Conservation (phyloP, 805 yeast genomes). For the Priceomyces medius region DNA sequence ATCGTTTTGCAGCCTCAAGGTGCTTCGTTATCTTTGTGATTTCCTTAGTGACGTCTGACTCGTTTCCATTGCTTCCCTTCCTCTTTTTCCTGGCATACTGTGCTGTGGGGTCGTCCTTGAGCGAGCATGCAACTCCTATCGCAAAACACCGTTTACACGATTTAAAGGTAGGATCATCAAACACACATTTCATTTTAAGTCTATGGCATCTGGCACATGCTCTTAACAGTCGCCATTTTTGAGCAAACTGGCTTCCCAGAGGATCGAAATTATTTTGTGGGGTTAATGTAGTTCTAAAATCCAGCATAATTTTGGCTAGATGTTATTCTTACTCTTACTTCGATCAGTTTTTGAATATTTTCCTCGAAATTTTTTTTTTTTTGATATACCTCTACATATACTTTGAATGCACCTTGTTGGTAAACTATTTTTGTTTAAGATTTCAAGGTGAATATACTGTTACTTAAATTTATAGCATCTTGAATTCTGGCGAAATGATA, state of each 20-base stretch:
- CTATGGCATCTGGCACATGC: constrained; percentile 60
- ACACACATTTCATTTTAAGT: constrained; percentile 52
- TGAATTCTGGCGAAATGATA: too few relatives aligned
- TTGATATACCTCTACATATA: too few relatives aligned
- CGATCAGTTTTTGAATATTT: too few relatives aligned
- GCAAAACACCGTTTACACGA: constrained; percentile 48
- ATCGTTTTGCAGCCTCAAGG: neutral
- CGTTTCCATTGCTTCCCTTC: constrained; percentile 15
- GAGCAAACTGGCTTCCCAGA: constrained; percentile 28
- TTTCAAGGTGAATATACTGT: too few relatives aligned
- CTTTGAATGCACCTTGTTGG: too few relatives aligned
- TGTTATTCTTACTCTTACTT: too few relatives aligned
- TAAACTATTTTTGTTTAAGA: too few relatives aligned
- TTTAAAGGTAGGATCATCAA: constrained; percentile 43
- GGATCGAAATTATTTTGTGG: neutral
- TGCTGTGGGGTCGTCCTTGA: constrained; percentile 53
- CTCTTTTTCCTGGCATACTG: constrained; percentile 35
- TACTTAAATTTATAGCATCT: too few relatives aligned
- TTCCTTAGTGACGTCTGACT: constrained; percentile 11
- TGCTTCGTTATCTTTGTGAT: constrained; percentile 8
- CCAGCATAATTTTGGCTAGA: too few relatives aligned
- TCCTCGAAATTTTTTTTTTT: too few relatives aligned
- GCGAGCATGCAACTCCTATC: constrained; percentile 46
- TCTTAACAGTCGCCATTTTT: constrained; percentile 45
- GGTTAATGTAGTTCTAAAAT: neutral